phyloP scores from a whole-genome alignment of 345 rosid genomes.

The Orychophragmus violaceus region DNA sequence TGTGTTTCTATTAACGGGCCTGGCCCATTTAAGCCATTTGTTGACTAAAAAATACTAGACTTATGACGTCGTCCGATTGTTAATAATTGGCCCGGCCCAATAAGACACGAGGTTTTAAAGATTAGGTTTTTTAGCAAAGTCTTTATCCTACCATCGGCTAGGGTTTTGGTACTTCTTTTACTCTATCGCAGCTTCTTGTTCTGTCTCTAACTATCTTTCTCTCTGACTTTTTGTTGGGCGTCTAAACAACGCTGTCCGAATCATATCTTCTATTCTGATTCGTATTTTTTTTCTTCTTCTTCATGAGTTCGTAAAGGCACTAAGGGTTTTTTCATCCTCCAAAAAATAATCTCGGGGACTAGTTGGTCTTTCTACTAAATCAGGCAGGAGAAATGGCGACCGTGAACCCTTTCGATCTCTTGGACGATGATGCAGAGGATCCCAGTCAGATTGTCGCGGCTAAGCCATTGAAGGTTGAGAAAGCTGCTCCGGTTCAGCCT shows the following conservation, averaged over 20 bases:
- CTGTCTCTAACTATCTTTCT: background rate
- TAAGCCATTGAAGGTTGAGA: constrained; percentile 37
- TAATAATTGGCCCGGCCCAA: background rate
- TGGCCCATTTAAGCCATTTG: background rate
- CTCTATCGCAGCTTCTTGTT: constrained; percentile 7
- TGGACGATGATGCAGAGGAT: constrained; percentile 73
- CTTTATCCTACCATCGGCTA: background rate
- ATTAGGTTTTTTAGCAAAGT: constrained; percentile 15
- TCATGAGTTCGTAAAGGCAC: constrained; percentile 9
- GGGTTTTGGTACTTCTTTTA: constrained; percentile 13
- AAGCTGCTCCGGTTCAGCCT: constrained; percentile 37
- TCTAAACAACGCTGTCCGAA: constrained; percentile 25
- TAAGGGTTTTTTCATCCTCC: background rate
- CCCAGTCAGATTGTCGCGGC: constrained; percentile 50
- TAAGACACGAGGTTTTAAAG: background rate
- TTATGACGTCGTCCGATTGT: background rate
- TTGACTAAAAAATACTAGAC: too few species aligned
- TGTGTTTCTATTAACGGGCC: background rate
- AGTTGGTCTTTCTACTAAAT: background rate
- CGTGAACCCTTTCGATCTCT: constrained; percentile 73
- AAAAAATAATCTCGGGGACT: background rate
- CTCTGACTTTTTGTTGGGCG: background rate
- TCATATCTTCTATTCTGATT: constrained; percentile 17
- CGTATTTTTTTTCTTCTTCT: background rate
- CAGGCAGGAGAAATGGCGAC: constrained; percentile 51